Percentiles rank a stretch among this genome's conserved stretches.
Conservation (phyloP, 331 rosid genomes). For the Quercus lobata region DNA sequence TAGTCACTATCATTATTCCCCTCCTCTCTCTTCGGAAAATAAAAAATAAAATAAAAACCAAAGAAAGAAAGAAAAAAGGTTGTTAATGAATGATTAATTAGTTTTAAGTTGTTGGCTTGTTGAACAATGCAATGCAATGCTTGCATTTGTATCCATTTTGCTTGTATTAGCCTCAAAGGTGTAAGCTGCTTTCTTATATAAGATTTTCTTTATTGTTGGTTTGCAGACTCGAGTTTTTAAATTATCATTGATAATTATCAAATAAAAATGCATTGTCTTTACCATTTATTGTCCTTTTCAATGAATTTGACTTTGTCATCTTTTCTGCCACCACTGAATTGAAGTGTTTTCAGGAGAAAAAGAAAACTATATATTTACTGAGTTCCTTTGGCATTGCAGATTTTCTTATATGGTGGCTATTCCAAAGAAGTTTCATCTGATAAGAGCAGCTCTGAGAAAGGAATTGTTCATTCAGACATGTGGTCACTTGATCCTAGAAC, state of each 20-base stretch:
- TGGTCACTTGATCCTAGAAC: conserved; percentile 98
- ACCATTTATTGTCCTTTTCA: not conserved
- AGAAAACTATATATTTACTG: not conserved
- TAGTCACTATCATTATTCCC: not conserved
- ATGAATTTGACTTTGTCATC: not conserved
- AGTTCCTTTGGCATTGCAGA: conserved; percentile 48
- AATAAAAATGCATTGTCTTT: not conserved
- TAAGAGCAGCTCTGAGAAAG: conserved; percentile 75
- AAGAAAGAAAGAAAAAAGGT: not conserved
- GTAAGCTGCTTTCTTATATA: not conserved
- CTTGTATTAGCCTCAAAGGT: not conserved
- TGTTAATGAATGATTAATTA: not conserved
- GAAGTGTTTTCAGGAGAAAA: not conserved
- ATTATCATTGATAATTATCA: not conserved
- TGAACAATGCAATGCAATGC: not conserved
- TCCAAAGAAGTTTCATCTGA: conserved; percentile 89
- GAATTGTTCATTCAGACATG: conserved; percentile 87
- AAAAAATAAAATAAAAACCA: not conserved
- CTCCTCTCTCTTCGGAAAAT: rapidly evolving
- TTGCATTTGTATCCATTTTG: too few relatives aligned
- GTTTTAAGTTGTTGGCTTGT: not conserved
- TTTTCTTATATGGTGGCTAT: conserved; percentile 94
- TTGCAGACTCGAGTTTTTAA: not conserved
- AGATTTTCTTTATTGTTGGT: not conserved
- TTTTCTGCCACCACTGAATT: not conserved